These are phyloP conservation scores for Ceratorhiza oryzae-sativae DNA, from an alignment of 1,284 basidiomycete genomes.

Conservation along the genomic window DNA sequence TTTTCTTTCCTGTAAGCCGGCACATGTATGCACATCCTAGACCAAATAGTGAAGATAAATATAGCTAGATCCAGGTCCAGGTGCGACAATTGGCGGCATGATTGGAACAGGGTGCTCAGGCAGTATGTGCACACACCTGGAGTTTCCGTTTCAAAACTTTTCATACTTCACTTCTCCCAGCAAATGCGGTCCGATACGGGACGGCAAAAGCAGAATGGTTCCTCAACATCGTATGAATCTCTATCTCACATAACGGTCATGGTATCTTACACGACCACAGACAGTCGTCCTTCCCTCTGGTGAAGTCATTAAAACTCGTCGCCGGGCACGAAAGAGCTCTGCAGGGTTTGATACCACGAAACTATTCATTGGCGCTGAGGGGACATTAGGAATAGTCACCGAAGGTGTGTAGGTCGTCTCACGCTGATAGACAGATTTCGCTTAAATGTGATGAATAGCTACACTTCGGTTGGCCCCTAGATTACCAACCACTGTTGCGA, in stretches of 20 bases:
- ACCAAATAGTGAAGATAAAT: neutral
- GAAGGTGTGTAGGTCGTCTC: slow-evolving; percentile 66
- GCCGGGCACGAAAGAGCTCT: slow-evolving; percentile 84
- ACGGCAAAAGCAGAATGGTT: slow-evolving; percentile 85
- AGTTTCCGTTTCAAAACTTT: neutral
- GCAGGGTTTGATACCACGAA: slow-evolving; percentile 93
- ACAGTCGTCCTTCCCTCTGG: slow-evolving; percentile 90
- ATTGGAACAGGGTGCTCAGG: slow-evolving; percentile 82
- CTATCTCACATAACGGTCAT: neutral
- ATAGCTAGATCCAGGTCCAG: slow-evolving; percentile 78
- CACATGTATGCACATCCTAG: neutral
- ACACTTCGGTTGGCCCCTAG: slow-evolving; percentile 57
- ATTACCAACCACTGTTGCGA: slow-evolving; percentile 49
- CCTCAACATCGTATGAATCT: slow-evolving; percentile 44
- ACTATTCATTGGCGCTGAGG: slow-evolving; percentile 90
- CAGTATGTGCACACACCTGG: slow-evolving; percentile 56
- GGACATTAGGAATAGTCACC: slow-evolving; percentile 91
- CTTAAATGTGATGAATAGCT: slow-evolving; percentile 46
- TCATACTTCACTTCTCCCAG: slow-evolving; percentile 52
- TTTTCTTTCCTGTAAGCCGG: slow-evolving; percentile 84
- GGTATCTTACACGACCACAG: slow-evolving; percentile 51
- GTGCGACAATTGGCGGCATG: slow-evolving; percentile 93
- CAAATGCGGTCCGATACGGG: slow-evolving; percentile 89
- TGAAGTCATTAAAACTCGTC: slow-evolving; percentile 91
- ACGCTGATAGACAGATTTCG: neutral